These are phyloP conservation scores for Odonthalia washingtoniensis DNA, from an alignment of 31 red algal genomes.

Conservation along the genomic window DNA sequence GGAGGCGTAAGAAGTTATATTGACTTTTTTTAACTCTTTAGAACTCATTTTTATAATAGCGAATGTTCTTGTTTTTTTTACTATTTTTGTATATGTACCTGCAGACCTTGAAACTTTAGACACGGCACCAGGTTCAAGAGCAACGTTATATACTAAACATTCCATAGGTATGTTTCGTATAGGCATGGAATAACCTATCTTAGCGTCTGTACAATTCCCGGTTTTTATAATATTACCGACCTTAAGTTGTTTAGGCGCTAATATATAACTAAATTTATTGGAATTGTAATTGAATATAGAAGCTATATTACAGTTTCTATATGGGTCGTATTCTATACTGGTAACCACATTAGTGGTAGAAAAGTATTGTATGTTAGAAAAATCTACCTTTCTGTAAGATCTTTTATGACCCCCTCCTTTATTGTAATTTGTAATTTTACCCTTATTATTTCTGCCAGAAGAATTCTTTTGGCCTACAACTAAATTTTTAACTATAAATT, in stretches of 20 bases:
- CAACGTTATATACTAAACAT: constrained; percentile 89
- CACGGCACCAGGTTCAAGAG: constrained; percentile 67
- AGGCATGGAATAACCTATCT: constrained; percentile 85
- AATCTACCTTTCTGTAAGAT: constrained; percentile 91
- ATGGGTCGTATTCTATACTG: constrained; percentile 95
- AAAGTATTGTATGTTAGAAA: constrained; percentile 63
- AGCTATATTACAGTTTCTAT: constrained; percentile 80
- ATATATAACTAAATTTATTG: constrained; percentile 73
- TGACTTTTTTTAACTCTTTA: constrained; percentile 82
- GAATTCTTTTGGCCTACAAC: constrained; percentile 33
- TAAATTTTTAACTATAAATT: too few species aligned
- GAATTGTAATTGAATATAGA: constrained; percentile 35
- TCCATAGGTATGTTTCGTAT: constrained; percentile 84
- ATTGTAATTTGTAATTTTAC: constrained; percentile 84
- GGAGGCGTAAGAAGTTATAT: constrained; percentile 83
- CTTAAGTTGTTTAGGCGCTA: constrained; percentile 80
- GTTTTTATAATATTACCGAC: constrained; percentile 84
- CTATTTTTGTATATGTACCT: constrained; percentile 81
- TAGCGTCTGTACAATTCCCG: constrained; percentile 14
- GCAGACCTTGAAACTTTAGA: constrained; percentile 85
- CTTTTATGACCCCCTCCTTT: constrained; percentile 89
- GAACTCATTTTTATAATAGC: constrained; percentile 75
- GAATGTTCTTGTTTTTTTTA: constrained; percentile 64
- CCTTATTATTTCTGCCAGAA: constrained; percentile 33
- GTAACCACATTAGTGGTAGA: constrained; percentile 68